Percentiles rank a stretch among this genome's conserved stretches.
phyloP scores from a whole-genome alignment of 2,329 filamentous ascomycete genomes.

The Cladosporium sp. region DNA sequence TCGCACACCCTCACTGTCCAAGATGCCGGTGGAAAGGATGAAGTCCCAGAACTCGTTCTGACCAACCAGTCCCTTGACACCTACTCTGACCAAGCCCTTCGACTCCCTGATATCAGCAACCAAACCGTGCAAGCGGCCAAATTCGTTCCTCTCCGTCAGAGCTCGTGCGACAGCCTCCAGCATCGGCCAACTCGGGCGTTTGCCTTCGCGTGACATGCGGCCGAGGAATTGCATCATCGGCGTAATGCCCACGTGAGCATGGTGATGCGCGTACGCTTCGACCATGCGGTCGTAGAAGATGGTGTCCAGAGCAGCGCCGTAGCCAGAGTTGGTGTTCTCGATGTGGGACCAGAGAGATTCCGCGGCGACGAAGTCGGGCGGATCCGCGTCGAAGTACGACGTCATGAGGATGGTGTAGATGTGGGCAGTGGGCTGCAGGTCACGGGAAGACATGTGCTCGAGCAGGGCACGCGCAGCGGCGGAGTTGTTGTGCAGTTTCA shows the following conservation, averaged over 20 bases:
- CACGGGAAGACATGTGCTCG: constrained; percentile 54
- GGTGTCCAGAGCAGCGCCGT: constrained; percentile 39
- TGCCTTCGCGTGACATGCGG: constrained; percentile 36
- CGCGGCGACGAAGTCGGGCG: constrained; percentile 57
- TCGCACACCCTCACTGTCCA: constrained; percentile 18
- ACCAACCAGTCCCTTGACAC: constrained; percentile 19
- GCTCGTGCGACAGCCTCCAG: constrained; percentile 36
- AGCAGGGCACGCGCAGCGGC: constrained; percentile 58
- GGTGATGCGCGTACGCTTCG: constrained; percentile 56
- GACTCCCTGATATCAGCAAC: constrained; percentile 35
- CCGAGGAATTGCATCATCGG: constrained; percentile 41
- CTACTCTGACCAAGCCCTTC: constrained; percentile 26
- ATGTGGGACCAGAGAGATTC: constrained; percentile 53
- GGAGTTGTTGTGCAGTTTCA: constrained; percentile 46
- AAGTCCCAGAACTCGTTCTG: constrained; percentile 28
- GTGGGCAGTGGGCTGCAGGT: constrained; percentile 55
- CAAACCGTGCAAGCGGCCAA: constrained; percentile 30
- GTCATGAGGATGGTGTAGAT: constrained; percentile 73
- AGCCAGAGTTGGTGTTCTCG: constrained; percentile 27
- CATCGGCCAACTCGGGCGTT: constrained; percentile 40
- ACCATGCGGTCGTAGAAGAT: constrained; percentile 68
- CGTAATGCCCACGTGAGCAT: constrained; percentile 44
- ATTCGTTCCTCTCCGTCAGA: constrained; percentile 34
- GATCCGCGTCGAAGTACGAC: constrained; percentile 55
- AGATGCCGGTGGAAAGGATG: constrained; percentile 19